These are phyloP conservation scores for Mycena amicta DNA, from an alignment of 768 basidiomycete genomes.

Conservation along the genomic window DNA sequence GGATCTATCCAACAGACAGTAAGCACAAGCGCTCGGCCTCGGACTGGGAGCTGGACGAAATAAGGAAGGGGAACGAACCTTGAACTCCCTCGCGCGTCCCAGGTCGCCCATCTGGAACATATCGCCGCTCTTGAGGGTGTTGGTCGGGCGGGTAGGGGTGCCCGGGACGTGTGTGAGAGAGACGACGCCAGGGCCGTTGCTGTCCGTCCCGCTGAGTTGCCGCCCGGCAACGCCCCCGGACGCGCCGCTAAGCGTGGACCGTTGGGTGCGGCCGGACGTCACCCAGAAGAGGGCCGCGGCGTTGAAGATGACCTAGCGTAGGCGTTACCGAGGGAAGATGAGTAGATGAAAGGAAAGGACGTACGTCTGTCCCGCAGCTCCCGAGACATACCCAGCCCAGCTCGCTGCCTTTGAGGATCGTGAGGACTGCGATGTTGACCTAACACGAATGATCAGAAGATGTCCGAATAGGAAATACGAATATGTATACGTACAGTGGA, in stretches of 20 bases:
- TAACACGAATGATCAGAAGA: conserved; percentile 1
- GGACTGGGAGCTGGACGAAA: too few relatives aligned
- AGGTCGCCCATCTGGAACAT: not conserved
- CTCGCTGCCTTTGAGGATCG: conserved; percentile 45
- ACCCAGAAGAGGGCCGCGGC: conserved; percentile 52
- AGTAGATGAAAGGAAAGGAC: conserved; percentile 11
- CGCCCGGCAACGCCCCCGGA: not conserved
- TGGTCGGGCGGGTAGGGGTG: not conserved
- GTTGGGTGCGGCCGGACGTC: conserved; percentile 21
- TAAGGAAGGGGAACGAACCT: not conserved
- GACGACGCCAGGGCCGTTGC: not conserved
- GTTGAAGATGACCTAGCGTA: conserved; percentile 45
- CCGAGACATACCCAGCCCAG: conserved; percentile 51
- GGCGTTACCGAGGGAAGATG: not conserved
- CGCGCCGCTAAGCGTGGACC: not conserved
- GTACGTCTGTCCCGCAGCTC: conserved; percentile 36
- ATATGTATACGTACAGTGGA: conserved; percentile 50
- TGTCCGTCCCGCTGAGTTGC: not conserved
- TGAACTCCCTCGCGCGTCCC: not conserved
- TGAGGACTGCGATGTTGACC: conserved; percentile 48
- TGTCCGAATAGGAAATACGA: not conserved
- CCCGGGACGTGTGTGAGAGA: not conserved
- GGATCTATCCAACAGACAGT: not conserved
- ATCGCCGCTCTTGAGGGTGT: not conserved
- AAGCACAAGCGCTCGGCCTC: not conserved